phyloP scores from a whole-genome alignment of 768 basidiomycete genomes.

The Clavaria fumosa region DNA sequence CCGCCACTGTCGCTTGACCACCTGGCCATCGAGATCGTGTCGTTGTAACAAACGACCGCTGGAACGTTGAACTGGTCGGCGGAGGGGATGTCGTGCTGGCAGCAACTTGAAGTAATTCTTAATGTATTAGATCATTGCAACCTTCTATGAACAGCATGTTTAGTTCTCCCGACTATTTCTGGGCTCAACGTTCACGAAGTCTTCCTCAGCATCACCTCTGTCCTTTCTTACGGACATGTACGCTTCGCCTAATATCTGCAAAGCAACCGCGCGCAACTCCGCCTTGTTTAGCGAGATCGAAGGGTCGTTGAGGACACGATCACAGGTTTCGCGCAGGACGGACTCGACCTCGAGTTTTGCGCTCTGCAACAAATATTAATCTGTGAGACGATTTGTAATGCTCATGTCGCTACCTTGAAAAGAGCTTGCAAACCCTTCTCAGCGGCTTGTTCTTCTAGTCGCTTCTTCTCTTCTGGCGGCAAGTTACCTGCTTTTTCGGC shows the following conservation, averaged over 20 bases:
- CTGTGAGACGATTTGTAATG: constrained; percentile 1
- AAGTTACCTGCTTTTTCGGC: constrained; percentile 78
- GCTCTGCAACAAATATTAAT: constrained; percentile 32
- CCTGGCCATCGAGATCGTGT: no score
- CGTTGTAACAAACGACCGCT: no score
- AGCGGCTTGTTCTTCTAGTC: constrained; percentile 81
- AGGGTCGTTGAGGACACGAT: constrained; percentile 54
- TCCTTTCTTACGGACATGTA: constrained; percentile 61
- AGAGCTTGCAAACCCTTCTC: constrained; percentile 85
- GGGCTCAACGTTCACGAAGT: constrained; percentile 74
- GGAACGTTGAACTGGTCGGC: no score
- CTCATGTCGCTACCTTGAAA: constrained; percentile 47
- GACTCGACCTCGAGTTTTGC: constrained; percentile 87
- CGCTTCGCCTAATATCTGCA: constrained; percentile 76
- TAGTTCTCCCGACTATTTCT: constrained; percentile 44
- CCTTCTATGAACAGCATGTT: no score
- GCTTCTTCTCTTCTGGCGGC: constrained; percentile 60
- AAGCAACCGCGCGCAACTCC: constrained; percentile 58
- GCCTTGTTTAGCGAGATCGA: constrained; percentile 40
- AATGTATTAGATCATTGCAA: no score
- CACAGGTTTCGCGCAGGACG: constrained; percentile 77
- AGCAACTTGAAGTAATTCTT: no score
- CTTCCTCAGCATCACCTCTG: constrained; percentile 44
- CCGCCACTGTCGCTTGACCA: no score
- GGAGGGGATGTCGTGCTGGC: no score